Conservation (phyloP, 2,329 filamentous ascomycete genomes). For the Aspergillus jensenii region DNA sequence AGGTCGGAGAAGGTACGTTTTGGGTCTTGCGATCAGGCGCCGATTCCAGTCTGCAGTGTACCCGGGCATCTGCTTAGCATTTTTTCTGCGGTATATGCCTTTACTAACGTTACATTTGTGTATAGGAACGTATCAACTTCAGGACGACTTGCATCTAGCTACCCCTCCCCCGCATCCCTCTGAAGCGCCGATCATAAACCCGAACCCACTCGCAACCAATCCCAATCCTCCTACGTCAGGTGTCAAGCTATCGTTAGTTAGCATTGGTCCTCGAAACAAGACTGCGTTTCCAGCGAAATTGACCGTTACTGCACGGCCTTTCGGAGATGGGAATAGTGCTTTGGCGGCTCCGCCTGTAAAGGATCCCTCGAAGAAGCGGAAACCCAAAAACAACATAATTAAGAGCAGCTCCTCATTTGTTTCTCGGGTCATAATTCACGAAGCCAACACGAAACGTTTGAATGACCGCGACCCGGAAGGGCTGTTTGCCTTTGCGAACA, state of each 20-base stretch:
- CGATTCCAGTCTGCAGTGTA: not conserved
- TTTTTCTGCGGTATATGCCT: not conserved
- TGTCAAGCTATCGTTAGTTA: constrained; percentile 78
- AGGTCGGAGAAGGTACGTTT: constrained; percentile 81
- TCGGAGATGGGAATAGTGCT: constrained; percentile 82
- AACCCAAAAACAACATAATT: constrained; percentile 96
- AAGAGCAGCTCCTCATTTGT: constrained; percentile 99
- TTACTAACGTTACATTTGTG: constrained; percentile 23
- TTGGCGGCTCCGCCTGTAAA: constrained; percentile 66
- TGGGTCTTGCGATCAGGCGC: not conserved
- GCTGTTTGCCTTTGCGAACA: constrained; percentile 88
- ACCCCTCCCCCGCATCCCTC: constrained; percentile 95
- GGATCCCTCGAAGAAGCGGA: constrained; percentile 70
- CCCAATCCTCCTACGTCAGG: constrained; percentile 81
- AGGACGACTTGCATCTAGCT: constrained; percentile 87
- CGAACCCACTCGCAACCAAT: constrained; percentile 85
- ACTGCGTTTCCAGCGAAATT: constrained; percentile 48
- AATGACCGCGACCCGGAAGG: constrained; percentile 76
- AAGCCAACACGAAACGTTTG: constrained; percentile 74
- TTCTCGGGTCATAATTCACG: constrained; percentile 90
- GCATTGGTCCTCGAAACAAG: constrained; percentile 62
- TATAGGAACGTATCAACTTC: constrained; percentile 83
- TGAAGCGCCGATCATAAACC: constrained; percentile 81
- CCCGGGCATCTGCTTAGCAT: not conserved
- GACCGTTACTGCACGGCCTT: constrained; percentile 59